These are phyloP conservation scores for Hypocreales sp. DNA, from an alignment of 2,329 filamentous ascomycete genomes.

Conservation along the genomic window DNA sequence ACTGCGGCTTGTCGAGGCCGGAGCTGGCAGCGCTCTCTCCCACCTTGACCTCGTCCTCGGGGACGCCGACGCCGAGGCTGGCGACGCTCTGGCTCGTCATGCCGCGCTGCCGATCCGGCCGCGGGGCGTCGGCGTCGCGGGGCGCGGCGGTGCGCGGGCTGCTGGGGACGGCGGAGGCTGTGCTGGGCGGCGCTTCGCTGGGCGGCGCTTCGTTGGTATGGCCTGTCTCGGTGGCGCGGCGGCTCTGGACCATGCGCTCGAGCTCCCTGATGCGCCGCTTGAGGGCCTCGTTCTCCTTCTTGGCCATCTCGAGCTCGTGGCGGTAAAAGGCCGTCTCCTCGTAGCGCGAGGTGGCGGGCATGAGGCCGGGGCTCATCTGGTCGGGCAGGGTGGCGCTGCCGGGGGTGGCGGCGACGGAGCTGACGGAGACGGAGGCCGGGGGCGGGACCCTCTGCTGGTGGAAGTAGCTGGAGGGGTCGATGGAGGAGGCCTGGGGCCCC, in stretches of 20 bases:
- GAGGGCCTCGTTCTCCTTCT: constrained; percentile 47
- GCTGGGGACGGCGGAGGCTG: constrained; percentile 30
- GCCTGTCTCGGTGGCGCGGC: constrained; percentile 29
- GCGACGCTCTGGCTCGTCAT: constrained; percentile 24
- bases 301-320: constrained; percentile 43
- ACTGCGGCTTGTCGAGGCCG: constrained; percentile 9
- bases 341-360: constrained; percentile 42
- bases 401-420: constrained; percentile 23
- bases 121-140: constrained; percentile 17
- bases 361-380: constrained; percentile 34
- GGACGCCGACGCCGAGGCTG: constrained; percentile 36
- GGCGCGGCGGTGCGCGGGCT: constrained; percentile 20
- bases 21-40: constrained; percentile 45
- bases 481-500: constrained; percentile 26
- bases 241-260: constrained; percentile 36
- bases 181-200: constrained; percentile 38
- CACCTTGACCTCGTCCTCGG: constrained; percentile 43
- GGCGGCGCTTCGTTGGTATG: too few relatives aligned
- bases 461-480: constrained; percentile 28
- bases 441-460: constrained; percentile 28
- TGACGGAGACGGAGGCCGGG: constrained; percentile 16
- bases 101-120: constrained; percentile 26
- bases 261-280: constrained; percentile 47
- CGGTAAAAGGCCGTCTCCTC: constrained; percentile 47
- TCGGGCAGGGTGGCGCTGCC: constrained; percentile 18